These are phyloP conservation scores for Geoglossum cookeanum DNA, from an alignment of 2,329 filamentous ascomycete genomes.

Conservation along the genomic window DNA sequence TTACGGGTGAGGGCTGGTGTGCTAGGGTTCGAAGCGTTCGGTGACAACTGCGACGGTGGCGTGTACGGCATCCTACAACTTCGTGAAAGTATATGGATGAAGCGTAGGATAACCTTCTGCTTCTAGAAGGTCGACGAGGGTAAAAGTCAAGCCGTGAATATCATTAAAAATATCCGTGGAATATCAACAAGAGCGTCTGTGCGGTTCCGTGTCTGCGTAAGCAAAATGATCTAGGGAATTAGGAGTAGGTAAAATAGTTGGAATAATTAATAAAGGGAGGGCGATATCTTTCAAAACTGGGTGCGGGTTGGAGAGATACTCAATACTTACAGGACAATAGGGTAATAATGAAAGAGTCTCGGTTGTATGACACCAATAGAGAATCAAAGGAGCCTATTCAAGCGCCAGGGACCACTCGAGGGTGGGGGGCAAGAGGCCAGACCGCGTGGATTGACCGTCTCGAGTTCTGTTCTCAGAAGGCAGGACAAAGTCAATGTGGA, in stretches of 20 bases:
- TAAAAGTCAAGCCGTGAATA: background rate
- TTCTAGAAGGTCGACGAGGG: background rate
- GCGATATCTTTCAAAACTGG: background rate
- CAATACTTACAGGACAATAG: constrained; percentile 1
- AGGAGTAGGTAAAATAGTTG: background rate
- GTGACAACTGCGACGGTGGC: constrained; percentile 34
- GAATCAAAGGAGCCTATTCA: background rate
- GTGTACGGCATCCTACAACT: constrained; percentile 28
- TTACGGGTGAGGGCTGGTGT: constrained; percentile 30
- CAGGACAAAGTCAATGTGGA: constrained; percentile 5
- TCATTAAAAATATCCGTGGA: constrained; percentile 1
- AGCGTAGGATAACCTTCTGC: background rate
- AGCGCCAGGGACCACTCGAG: background rate
- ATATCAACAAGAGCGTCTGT: background rate
- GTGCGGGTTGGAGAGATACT: background rate
- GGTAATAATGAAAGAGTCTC: background rate
- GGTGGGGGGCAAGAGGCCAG: background rate
- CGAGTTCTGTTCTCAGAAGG: background rate
- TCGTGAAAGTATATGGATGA: constrained; percentile 9
- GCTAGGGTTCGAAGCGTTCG: constrained; percentile 33
- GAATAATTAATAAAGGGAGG: background rate
- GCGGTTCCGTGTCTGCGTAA: background rate
- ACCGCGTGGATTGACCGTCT: background rate
- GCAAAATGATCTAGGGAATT: background rate
- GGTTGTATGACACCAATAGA: background rate